Evolutionary conservation across 208 protist species (phyloP), one percentile per base, ranked within the genome.

Genomic region (Crithidia expoeki): DNA sequence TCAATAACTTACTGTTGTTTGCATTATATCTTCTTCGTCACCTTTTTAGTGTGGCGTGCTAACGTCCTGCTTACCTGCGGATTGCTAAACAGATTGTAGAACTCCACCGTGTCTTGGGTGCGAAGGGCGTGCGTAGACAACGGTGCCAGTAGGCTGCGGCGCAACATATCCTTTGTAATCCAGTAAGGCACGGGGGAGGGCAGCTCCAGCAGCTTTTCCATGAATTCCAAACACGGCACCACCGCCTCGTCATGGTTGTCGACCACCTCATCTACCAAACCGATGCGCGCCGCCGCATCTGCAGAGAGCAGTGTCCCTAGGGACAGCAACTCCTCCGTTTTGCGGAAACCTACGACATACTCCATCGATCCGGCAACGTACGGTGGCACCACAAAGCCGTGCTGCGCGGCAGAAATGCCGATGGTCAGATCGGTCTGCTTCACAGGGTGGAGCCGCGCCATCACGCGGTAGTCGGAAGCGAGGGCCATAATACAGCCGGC

Each of bases 181-280:
- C 86, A 95, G 62, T 80, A 92, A 0, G 86, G 83, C 28, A 72
- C 79, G 2, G 80, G 77, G 0, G 80, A 83, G 14, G 80, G 81
- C 17, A 73, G 40, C n/a, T 79, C 72, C 23, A 93, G 69, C 14
- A 80, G 53, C 68, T 74, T 80, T 28, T 91, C 81, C 49, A 89
- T 79, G n/a, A 84, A 69, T 50, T 85, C 79, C 42, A 93, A 67
- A 19, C 84, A 85, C 4, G 75, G 76, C 17, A 90, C 50, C 67
- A 90, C 64, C n/a, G 79, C 79, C 58, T 90, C 81, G 28, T 90
- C 85, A 1, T 67, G 62, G 42, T 69, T 57, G 14, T 86, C 80
- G 2, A 89, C 83, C 14, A 86, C 80, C 27, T 93, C 74, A 70
- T 96, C 92, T 12, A 94, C 87, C 25, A 94, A 79, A 14, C 89